phyloP scores from a whole-genome alignment of 805 yeast genomes.

The Kodamaea restingae region DNA sequence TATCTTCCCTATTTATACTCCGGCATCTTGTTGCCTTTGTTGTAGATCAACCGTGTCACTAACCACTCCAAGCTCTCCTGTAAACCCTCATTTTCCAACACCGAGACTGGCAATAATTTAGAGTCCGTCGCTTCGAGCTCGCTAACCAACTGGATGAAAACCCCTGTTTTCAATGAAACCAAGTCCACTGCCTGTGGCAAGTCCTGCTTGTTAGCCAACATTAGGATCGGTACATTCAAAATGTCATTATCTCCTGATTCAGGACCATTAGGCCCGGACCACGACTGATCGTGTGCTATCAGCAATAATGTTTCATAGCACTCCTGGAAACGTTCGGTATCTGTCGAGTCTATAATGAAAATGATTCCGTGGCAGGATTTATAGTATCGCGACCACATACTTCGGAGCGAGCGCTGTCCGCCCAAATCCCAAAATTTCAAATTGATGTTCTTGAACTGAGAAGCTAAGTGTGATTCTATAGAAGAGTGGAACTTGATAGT shows the following conservation, averaged over 20 bases:
- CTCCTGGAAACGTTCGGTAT: slow-evolving; percentile 75
- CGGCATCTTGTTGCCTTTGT: slow-evolving; percentile 60
- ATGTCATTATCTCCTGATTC: slow-evolving; percentile 13
- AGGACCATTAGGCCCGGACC: slow-evolving; percentile 24
- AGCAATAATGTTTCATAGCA: slow-evolving; percentile 62
- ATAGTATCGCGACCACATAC: slow-evolving; percentile 86
- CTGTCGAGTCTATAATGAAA: slow-evolving; percentile 90
- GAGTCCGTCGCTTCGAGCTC: slow-evolving; percentile 85
- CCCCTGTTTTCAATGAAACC: slow-evolving; percentile 70
- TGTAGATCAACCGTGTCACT: slow-evolving; percentile 62
- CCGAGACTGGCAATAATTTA: slow-evolving; percentile 85
- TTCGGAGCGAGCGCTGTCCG: slow-evolving; percentile 82
- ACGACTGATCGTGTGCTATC: slow-evolving; percentile 41
- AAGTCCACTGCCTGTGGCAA: slow-evolving; percentile 44
- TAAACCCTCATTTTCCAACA: slow-evolving; percentile 78
- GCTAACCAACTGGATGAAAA: slow-evolving; percentile 76
- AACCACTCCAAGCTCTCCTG: slow-evolving; percentile 89
- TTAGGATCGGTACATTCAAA: slow-evolving; percentile 78
- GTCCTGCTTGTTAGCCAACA: slow-evolving; percentile 96
- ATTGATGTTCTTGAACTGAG: slow-evolving; percentile 40
- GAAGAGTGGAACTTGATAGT: slow-evolving; percentile 38
- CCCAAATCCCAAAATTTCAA: slow-evolving; percentile 96
- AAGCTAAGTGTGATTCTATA: slow-evolving; percentile 30
- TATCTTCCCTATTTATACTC: slow-evolving; percentile 33
- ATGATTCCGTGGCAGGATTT: slow-evolving; percentile 85